Evolutionary conservation across 495 filamentous ascomycete species (phyloP).

Genomic region (Podospora pseudocomata): DNA sequence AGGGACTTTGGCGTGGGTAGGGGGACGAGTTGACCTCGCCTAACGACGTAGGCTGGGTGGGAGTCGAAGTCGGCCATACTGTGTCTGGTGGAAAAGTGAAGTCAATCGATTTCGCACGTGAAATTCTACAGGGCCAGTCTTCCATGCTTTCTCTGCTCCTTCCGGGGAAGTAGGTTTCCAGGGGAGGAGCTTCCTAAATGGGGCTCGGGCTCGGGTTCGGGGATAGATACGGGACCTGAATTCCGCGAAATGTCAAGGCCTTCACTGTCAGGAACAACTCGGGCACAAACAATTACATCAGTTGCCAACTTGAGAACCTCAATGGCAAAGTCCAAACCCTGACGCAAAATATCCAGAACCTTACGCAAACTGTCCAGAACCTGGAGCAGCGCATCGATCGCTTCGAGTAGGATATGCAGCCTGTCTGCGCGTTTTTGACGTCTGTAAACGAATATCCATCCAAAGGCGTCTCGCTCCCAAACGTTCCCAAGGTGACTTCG

Average conservation of each 20-base stretch:
- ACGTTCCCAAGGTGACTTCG: background rate
- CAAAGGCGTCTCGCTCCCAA: background rate
- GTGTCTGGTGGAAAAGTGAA: background rate
- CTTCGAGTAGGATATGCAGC: too few relatives aligned
- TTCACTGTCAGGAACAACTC: background rate
- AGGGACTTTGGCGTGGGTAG: background rate
- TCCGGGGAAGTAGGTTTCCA: background rate
- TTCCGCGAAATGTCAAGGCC: background rate
- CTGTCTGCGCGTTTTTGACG: background rate
- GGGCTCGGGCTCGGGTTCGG: background rate
- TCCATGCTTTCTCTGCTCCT: background rate
- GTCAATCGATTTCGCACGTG: background rate
- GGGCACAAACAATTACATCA: too few relatives aligned
- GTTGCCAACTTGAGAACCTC: too few relatives aligned
- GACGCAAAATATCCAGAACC: too few relatives aligned
- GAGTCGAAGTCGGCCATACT: background rate
- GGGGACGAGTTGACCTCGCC: background rate
- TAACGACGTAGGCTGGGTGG: background rate
- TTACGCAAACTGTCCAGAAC: too few relatives aligned
- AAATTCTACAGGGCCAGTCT: background rate
- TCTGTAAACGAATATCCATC: background rate
- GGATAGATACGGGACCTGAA: background rate
- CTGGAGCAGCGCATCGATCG: too few relatives aligned
- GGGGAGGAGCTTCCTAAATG: background rate
- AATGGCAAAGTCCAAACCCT: too few relatives aligned